phyloP scores from a whole-genome alignment of 163 green algal genomes.

The Scenedesmus sp. region DNA sequence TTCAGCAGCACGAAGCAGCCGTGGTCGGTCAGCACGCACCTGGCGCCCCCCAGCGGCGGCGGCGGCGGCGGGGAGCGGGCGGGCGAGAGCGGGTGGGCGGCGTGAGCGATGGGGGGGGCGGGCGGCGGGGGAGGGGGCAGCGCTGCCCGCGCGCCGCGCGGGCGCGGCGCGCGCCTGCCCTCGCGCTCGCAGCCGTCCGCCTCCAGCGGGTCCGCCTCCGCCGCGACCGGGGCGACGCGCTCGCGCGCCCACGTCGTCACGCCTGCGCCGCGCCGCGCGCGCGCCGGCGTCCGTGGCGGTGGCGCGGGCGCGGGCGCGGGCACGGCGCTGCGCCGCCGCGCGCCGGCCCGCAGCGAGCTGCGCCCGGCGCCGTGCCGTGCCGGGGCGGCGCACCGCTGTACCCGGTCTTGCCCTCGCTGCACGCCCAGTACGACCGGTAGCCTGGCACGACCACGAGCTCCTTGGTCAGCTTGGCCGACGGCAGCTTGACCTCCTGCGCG shows the following conservation, averaged over 20 bases:
- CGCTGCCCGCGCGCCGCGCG: too few species aligned
- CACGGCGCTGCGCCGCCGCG: too few species aligned
- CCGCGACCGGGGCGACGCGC: constrained; percentile 45
- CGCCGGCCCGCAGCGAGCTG: too few species aligned
- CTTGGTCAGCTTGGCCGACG: constrained; percentile 67
- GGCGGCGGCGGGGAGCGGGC: too few species aligned
- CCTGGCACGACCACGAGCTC: constrained; percentile 70
- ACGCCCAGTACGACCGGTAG: constrained; percentile 68
- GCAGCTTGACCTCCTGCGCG: constrained; percentile 76
- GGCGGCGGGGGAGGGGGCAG: too few species aligned
- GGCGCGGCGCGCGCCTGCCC: constrained; percentile 62
- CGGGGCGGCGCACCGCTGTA: constrained; percentile 59
- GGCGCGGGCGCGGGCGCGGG: too few species aligned
- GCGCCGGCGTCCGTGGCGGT: too few species aligned
- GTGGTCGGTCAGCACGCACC: constrained; percentile 71
- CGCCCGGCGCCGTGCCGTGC: too few species aligned
- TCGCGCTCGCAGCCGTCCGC: constrained; percentile 56
- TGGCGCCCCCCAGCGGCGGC: too few species aligned
- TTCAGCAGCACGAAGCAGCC: constrained; percentile 83
- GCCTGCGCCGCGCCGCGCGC: constrained; percentile 50
- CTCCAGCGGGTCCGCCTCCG: constrained; percentile 58
- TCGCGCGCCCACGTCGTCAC: constrained; percentile 63
- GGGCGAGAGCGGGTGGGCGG: too few species aligned
- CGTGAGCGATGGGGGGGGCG: too few species aligned
- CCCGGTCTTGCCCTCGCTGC: constrained; percentile 59